Base-by-base conservation (phyloP, 208 protist species). In the Plasmodiophora brassicae region DNA sequence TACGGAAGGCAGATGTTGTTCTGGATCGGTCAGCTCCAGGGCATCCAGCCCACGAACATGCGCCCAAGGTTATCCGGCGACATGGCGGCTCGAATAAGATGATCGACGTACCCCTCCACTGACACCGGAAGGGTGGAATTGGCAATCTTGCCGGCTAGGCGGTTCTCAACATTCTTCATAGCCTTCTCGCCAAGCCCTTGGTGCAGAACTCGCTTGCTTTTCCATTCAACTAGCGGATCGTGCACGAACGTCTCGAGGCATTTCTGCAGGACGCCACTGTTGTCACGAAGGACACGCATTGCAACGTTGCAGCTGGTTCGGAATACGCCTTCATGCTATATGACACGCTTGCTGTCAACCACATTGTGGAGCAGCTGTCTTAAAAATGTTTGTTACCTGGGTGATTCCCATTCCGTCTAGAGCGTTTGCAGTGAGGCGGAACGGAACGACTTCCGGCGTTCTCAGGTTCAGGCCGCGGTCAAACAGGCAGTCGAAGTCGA, bases 221-320 rank as follows among this genome's bases (percentile, higher is more conserved):
- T 45, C 96, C 96, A 98, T 90, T 98, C 96, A 36, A 98, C 93
- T n/a, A 98, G 93, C 25, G 97, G 97, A 87, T 98, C 97, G 89
- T 99, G 95, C 36, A 97, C 89, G n/a, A 98, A 95, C 20, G 96
- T 96, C 86, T 98, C 96, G 0, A 98, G 93, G 43, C 98, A 93
- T 46, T 94, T 96, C 94, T 98, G 95, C 20, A 99, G 92, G 35
- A 95, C 93, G 43, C 96, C 94, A 39, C 94, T 93, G 90, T 98
- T 96, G 35, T 92, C 91, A 89, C 96, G 93, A 78, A 98, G 93
- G 45, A 95, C 94, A 0, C 93, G 91, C 44, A 99, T 90, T 0
- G 95, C 93, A 0, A 95, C 88, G 88, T 96, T 94, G 88, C 95
- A 97, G 41, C 90, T 91, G 0, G 89, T 85, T 22, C 94, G 92